Conservation (phyloP, 2,329 filamentous ascomycete genomes). For the Colletotrichum falcatum region DNA sequence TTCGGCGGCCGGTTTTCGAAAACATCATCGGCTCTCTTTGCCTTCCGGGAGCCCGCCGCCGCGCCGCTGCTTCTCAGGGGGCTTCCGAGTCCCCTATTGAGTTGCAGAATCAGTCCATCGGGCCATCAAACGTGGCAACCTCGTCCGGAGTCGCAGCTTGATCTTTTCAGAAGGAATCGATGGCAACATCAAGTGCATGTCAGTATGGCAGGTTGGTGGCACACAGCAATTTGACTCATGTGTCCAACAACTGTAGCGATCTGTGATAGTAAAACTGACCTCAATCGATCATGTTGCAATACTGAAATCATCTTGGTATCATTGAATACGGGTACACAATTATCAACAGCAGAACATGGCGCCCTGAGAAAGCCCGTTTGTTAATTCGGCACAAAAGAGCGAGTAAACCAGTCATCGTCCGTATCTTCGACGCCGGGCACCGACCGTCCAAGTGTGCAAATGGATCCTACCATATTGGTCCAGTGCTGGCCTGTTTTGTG, state of each 20-base stretch:
- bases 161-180: not conserved
- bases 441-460: not conserved
- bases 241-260: not conserved
- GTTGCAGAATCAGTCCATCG: not conserved
- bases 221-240: not conserved
- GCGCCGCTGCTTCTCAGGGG: not conserved
- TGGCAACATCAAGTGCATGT: not conserved
- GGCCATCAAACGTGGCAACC: not conserved
- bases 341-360: not conserved
- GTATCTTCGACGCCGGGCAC: not conserved
- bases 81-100: not conserved
- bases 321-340: not conserved
- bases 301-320: not conserved
- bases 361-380: not conserved
- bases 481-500: too few relatives aligned
- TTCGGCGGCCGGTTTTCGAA: constrained; percentile 46
- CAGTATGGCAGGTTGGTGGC: too few relatives aligned
- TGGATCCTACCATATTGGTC: not conserved
- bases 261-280: not conserved
- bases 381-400: not conserved
- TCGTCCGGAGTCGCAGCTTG: constrained; percentile 3
- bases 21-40: not conserved
- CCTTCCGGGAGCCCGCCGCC: not conserved
- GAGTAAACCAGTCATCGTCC: not conserved
- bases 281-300: not conserved